Evolutionary conservation across 148 eudicot species (phyloP), one percentile per base, ranked within the genome.

Genomic region (Chenopodium quinoa): DNA sequence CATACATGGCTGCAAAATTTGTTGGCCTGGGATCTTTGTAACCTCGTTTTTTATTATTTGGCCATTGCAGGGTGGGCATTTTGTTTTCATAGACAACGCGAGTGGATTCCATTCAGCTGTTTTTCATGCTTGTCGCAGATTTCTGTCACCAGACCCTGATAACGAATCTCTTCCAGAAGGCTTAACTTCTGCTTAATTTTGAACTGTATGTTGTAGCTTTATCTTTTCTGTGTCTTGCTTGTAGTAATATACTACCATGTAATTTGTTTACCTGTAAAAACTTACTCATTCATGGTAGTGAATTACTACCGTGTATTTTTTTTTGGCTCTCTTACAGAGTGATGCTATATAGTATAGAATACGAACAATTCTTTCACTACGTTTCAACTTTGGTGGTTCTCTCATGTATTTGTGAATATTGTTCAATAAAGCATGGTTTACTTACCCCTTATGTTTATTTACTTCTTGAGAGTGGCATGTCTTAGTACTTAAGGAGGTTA

Each of bases 91-190:
- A 78, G 97, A 95, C 86, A 90, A 93, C 78, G 91, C 93, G 27
- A 74, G 60, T 52, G 95, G 88, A 52, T 96, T 96, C 88, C 98
- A 93, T 86, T 87, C 95, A 4, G 95, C 98, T 64, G 90, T 93
- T 37, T 83, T 89, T n/a, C 83, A 93, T 68, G 97, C 90, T 78
- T 92, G 97, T 78, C 98, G 97, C 71, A 90, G 86, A 86, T 88
- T 85, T 80, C 83, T 96, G 23, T 88, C 97, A 50, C 82, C 90
- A 9, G 87, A 87, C 22, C 87, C 90, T n/a, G 88, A 82, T 40
- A 79, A 66, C 25, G 85, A 80, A 66, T 67, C 94, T 32, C 84
- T 93, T n/a, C 93, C 97, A 13, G 92, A 90, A 86, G 95, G 93
- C 79, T 84, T 96, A 75, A 79, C 78, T 46, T 86, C 90, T 79